Evolutionary conservation across 202 grass and related monocot species (phyloP).

Genomic region (Schoenoplectus triqueter): DNA sequence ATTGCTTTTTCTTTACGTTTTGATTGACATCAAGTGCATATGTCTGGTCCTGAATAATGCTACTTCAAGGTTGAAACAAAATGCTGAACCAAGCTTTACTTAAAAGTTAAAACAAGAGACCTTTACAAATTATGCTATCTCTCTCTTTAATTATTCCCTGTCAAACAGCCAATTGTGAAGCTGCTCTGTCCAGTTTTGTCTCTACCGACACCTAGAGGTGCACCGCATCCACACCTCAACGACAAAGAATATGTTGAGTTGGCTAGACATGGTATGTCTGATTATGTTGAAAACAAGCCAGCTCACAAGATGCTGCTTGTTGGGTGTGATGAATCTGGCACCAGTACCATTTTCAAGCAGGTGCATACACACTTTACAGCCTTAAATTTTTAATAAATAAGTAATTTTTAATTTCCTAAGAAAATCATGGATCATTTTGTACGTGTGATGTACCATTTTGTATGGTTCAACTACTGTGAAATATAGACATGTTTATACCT

Average conservation of each 20-base stretch:
- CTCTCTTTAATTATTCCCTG: not conserved
- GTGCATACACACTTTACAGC: conserved; percentile 44
- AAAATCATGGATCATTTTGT: not conserved
- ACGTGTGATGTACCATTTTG: not conserved
- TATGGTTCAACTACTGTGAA: not conserved
- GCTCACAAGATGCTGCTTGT: conserved; percentile 75
- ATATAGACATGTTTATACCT: conserved; percentile 4
- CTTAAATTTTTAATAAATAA: not conserved
- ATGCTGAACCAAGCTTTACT: not conserved
- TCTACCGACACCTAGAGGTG: conserved; percentile 72
- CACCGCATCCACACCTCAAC: conserved; percentile 49
- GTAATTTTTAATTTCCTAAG: conserved; percentile 20
- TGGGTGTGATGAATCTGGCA: conserved; percentile 66
- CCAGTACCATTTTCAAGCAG: conserved; percentile 96
- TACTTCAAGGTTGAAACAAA: not conserved
- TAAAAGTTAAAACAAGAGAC: not conserved
- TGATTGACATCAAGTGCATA: not conserved
- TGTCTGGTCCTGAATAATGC: not conserved
- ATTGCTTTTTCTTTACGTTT: conserved; percentile 24
- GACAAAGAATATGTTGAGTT: conserved; percentile 54
- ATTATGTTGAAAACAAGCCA: conserved; percentile 72
- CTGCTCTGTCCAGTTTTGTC: conserved; percentile 90
- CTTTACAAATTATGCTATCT: not conserved
- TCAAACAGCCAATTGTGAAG: conserved; percentile 84
- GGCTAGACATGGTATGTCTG: conserved; percentile 47